These are phyloP conservation scores for Ramalina intermedia DNA, from an alignment of 495 filamentous ascomycete species.

Conservation along the genomic window DNA sequence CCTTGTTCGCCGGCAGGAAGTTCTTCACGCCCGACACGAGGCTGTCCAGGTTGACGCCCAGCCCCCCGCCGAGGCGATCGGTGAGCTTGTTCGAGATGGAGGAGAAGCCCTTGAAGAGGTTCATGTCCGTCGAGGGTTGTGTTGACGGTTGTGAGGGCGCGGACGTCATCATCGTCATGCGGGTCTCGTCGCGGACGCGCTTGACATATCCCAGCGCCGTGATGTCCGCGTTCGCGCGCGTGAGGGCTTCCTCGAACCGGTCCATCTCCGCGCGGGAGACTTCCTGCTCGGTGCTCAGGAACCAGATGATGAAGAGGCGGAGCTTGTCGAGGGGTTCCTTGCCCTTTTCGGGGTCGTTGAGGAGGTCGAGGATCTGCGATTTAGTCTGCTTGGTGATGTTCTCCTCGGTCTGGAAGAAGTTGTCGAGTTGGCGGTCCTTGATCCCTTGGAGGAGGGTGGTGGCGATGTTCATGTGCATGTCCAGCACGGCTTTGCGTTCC, in stretches of 20 bases:
- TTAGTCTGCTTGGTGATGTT: slow-evolving; percentile 87
- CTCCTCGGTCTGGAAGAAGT: slow-evolving; percentile 92
- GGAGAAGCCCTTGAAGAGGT: slow-evolving; percentile 79
- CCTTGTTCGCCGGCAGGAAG: slow-evolving; percentile 87
- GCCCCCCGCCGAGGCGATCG: slow-evolving; percentile 78
- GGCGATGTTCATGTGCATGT: slow-evolving; percentile 99
- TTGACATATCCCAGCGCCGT: slow-evolving; percentile 73
- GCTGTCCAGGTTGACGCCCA: slow-evolving; percentile 83
- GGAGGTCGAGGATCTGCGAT: slow-evolving; percentile 72
- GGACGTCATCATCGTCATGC: slow-evolving; percentile 91
- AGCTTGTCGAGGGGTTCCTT: slow-evolving; percentile 79
- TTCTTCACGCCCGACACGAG: slow-evolving; percentile 98
- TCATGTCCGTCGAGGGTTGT: slow-evolving; percentile 47
- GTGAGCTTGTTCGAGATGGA: slow-evolving; percentile 82
- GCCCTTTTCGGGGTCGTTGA: slow-evolving; percentile 69
- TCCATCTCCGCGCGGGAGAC: slow-evolving; percentile 67
- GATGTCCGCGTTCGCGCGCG: slow-evolving; percentile 54
- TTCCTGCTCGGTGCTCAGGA: slow-evolving; percentile 86
- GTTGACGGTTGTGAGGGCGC: slow-evolving; percentile 58
- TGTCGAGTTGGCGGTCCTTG: slow-evolving; percentile 88
- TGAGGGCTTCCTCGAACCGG: slow-evolving; percentile 76
- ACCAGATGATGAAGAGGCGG: slow-evolving; percentile 93
- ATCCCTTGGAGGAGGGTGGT: slow-evolving; percentile 74
- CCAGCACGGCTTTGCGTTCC: slow-evolving; percentile 78
- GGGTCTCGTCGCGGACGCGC: slow-evolving; percentile 85